These are phyloP conservation scores for Phytophthora pseudosyringae DNA, from an alignment of 352 stramenopile species.

Conservation along the genomic window DNA sequence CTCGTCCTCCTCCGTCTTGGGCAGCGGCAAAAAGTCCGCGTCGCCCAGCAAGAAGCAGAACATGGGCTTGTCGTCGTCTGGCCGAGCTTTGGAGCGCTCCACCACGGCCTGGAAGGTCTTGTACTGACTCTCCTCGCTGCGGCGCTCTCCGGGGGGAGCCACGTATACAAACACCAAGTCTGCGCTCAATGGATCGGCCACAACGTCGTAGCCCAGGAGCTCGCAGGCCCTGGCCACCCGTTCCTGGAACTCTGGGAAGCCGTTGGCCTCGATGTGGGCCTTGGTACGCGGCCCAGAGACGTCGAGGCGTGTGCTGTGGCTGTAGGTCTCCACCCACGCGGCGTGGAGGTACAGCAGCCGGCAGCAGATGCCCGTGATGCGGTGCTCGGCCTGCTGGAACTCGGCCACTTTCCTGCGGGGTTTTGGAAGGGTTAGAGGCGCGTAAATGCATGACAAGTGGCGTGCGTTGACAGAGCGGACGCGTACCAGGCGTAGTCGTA, in stretches of 20 bases:
- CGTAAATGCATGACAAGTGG: slow-evolving; percentile 18
- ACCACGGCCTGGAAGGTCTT: slow-evolving; percentile 50
- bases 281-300: slow-evolving; percentile 13
- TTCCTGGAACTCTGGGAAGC: slow-evolving; percentile 57
- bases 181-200: slow-evolving; percentile 28
- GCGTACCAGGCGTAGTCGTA: slow-evolving; percentile 87
- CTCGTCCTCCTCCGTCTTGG: slow-evolving; percentile 58
- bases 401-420: slow-evolving; percentile 64
- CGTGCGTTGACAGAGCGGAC: slow-evolving; percentile 8
- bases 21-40: slow-evolving; percentile 61
- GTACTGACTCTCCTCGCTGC: slow-evolving; percentile 45
- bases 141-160: slow-evolving; percentile 54
- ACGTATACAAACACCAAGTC: slow-evolving; percentile 76
- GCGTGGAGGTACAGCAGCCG: slow-evolving; percentile 78
- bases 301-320: neutral
- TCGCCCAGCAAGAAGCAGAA: slow-evolving; percentile 79
- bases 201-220: slow-evolving; percentile 59
- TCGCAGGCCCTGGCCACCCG: slow-evolving; percentile 40
- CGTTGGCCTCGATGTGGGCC: slow-evolving; percentile 58
- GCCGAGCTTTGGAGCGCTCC: slow-evolving; percentile 22
- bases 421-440: slow-evolving; percentile 2
- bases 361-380: slow-evolving; percentile 65
- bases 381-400: slow-evolving; percentile 53
- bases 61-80: slow-evolving; percentile 48
- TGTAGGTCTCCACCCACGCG: slow-evolving; percentile 46